Evolutionary conservation across 73 alveolate species (phyloP).

Genomic region (Paramecium octaurelia): DNA sequence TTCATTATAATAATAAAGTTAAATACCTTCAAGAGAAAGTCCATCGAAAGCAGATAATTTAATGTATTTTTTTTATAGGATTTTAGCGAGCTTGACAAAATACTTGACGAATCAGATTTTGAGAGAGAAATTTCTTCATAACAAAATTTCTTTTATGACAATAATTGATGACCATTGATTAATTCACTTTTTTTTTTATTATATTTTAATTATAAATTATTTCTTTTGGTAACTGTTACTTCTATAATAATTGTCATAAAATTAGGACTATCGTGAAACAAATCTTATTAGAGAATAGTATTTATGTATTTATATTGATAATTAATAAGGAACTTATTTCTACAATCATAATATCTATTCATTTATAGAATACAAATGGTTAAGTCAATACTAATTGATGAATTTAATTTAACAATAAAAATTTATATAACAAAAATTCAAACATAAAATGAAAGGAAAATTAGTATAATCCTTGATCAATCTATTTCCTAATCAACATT

Average conservation of each 20-base stretch:
- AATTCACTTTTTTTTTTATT: background rate
- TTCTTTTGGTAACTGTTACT: background rate
- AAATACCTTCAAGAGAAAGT: background rate
- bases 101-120: background rate
- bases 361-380: background rate
- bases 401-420: background rate
- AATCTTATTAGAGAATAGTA: background rate
- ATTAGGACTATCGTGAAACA: too few species aligned
- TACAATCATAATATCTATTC: background rate
- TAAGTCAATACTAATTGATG: background rate
- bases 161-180: background rate
- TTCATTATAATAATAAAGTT: background rate
- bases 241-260: background rate
- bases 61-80: background rate
- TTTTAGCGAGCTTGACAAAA: background rate
- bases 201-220: too few species aligned
- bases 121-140: background rate
- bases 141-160: background rate
- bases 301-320: background rate
- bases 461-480: background rate
- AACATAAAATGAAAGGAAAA: conserved; percentile 14
- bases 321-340: too few species aligned
- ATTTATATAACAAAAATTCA: background rate
- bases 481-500: background rate
- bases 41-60: background rate